Conservation (phyloP, 1,284 basidiomycete species). For the Ceratobasidium sp. region DNA sequence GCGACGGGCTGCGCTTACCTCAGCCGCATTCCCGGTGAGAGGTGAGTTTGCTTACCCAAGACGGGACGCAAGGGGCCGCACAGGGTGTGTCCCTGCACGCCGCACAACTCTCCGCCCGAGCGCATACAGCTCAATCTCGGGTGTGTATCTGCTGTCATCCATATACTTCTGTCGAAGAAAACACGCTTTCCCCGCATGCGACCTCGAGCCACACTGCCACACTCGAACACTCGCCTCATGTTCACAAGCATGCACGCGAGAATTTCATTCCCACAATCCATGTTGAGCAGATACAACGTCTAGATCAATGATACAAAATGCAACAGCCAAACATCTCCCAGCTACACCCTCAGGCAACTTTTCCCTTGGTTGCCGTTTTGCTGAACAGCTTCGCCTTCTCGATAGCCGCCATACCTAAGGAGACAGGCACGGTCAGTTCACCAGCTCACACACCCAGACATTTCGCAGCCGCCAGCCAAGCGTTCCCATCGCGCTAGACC, state of each 20-base stretch:
- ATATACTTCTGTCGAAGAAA: neutral
- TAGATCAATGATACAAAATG: constrained; percentile 14
- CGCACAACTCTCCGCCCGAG: neutral
- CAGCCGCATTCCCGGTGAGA: neutral
- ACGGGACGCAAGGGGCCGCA: neutral
- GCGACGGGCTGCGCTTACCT: neutral
- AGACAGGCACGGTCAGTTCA: constrained; percentile 40
- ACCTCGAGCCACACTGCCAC: neutral
- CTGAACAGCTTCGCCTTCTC: constrained; percentile 93
- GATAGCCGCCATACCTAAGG: constrained; percentile 71
- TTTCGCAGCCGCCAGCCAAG: neutral
- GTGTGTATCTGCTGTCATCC: no score
- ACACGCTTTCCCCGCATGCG: neutral
- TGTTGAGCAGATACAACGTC: constrained; percentile 22
- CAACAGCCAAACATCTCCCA: neutral
- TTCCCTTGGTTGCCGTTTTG: constrained; percentile 61
- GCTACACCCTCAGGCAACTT: neutral
- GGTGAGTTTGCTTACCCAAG: constrained; percentile 4
- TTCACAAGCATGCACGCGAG: neutral
- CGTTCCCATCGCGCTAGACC: neutral
- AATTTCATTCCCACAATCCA: constrained; percentile 11
- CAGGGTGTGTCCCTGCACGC: neutral
- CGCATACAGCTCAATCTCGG: constrained; percentile 4
- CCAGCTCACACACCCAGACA: neutral
- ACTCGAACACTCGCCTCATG: neutral